Percentiles rank a stretch among this genome's conserved stretches.
Evolutionary conservation across 805 yeast genomes (phyloP).

Genomic region (Suhomyces faveliae): DNA sequence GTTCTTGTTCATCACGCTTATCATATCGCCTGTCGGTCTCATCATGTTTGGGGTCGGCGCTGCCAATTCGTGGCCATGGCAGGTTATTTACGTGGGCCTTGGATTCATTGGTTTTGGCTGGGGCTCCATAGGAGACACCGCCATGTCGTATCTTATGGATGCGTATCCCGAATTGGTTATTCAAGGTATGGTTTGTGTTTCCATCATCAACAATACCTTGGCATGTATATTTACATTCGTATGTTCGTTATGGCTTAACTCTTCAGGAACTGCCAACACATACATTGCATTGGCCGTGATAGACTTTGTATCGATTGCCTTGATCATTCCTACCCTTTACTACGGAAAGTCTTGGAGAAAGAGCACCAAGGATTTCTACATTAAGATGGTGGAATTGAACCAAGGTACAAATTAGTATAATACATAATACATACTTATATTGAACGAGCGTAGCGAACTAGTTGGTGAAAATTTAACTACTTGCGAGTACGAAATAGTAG

Average conservation of each 20-base stretch:
- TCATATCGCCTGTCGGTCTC: conserved; percentile 35
- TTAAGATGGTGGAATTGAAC: conserved; percentile 15
- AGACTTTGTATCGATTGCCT: conserved; percentile 32
- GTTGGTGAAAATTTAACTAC: too few relatives aligned
- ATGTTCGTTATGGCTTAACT: conserved; percentile 39
- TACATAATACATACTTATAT: neutral
- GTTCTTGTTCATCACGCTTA: conserved; percentile 34
- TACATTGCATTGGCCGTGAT: conserved; percentile 36
- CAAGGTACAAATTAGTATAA: conserved; percentile 7
- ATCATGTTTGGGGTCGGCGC: conserved; percentile 39
- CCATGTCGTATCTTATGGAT: conserved; percentile 40
- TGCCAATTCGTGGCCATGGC: conserved; percentile 37
- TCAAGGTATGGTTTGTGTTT: conserved; percentile 40
- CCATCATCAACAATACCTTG: conserved; percentile 37
- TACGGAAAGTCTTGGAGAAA: conserved; percentile 35
- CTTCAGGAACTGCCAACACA: conserved; percentile 36
- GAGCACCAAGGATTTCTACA: conserved; percentile 25
- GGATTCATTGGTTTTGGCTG: conserved; percentile 38
- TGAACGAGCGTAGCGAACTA: too few relatives aligned
- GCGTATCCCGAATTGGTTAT: conserved; percentile 41
- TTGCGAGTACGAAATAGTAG: too few relatives aligned
- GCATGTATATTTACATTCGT: conserved; percentile 40
- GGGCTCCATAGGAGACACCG: conserved; percentile 39
- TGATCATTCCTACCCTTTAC: conserved; percentile 29
- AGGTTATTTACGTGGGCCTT: conserved; percentile 37